Conservation (phyloP, 257 asterid species). For the Nicotiana paniculata region DNA sequence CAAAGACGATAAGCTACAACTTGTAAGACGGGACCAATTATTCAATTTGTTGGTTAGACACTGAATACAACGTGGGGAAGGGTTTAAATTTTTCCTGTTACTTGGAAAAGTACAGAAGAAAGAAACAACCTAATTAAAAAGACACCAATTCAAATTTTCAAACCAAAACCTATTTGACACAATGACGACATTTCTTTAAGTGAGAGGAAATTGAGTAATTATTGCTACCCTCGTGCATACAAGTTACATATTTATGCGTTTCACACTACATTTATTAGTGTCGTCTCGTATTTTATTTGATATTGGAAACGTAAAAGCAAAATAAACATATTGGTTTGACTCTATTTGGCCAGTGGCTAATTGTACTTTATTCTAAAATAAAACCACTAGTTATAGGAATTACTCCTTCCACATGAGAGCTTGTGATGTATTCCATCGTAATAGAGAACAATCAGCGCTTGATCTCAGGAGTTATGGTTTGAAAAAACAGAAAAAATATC, state of each 20-base stretch:
- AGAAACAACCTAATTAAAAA: neutral
- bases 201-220: neutral
- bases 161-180: neutral
- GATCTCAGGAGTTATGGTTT: neutral
- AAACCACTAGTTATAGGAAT: neutral
- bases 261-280: neutral
- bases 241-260: neutral
- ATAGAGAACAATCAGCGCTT: neutral
- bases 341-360: neutral
- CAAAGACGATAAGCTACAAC: neutral
- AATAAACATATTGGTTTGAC: neutral
- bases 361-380: neutral
- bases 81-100: neutral
- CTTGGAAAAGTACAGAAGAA: neutral
- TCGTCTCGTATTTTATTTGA: neutral
- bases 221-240: neutral
- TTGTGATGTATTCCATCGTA: neutral
- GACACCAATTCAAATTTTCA: neutral
- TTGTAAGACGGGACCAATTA: neutral
- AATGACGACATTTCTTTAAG: slow-evolving; percentile 15
- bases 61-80: neutral
- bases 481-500: neutral
- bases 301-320: neutral
- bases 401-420: neutral
- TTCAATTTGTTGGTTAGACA: neutral